Base-by-base conservation (phyloP, 2,329 filamentous ascomycete species). In the Pseudogymnoascus pannorum region DNA sequence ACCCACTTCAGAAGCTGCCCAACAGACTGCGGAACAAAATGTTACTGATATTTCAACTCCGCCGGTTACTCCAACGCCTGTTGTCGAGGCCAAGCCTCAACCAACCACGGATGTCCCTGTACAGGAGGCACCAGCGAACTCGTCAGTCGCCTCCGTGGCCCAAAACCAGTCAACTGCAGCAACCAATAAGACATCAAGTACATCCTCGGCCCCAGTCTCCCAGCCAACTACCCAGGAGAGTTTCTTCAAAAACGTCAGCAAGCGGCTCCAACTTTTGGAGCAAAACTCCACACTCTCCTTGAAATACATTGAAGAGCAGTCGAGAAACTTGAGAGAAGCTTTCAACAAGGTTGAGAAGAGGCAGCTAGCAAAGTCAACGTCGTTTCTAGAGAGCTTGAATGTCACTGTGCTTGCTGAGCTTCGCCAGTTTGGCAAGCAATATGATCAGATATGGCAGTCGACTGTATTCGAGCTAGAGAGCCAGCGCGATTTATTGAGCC, bases 291-390 rank as follows among this genome's bases (percentile, higher is more conserved):
- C 93, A 0, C 80, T 97, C 9, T 96, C 92, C 0, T 79, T 97
- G 7, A 90, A 96, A 69, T 99, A 99, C 71, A 96, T 99, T 63
- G 93, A 97, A 75, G 92, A 96, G 63, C 94, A 97, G 72, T 97
- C 93, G 3, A 88, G 87, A 57, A 91, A 96, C 64, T 79, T 97
- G 38, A 88, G 93, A 54, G 91, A 97, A 66, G 91, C 91, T 0
- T 90, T 97, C 65, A 84, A 85, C 60, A 89, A 89, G 69, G 88
- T 95, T 29, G 93, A 97, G 74, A 92, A 92, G 68, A 87, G 88
- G 60, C 94, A 97, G 72, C 78, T 95, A 14, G 79, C 83, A n/a
- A 94, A 93, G 71, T 91, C 93, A 1, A 87, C 88, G 20, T 79
- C 81, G 1, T 97, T 97, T 70, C 80, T 97, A 12, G 85, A 91